phyloP scores from a whole-genome alignment of 1,139 yeast genomes.

The Sugiyamaella castrensis region DNA sequence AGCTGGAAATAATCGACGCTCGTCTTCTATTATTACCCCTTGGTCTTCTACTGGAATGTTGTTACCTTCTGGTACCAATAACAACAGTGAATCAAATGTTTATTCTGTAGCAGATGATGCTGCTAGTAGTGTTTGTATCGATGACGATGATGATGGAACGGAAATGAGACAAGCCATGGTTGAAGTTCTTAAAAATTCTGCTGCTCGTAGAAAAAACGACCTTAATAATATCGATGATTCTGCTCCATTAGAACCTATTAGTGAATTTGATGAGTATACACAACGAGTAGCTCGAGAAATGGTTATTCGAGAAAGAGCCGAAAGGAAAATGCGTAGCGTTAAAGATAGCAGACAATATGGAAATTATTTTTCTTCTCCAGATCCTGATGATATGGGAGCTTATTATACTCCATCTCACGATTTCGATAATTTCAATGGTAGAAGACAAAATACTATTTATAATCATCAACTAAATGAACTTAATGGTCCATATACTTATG shows the following conservation, averaged over 20 bases:
- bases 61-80: not conserved
- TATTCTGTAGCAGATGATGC: slow-evolving; percentile 29
- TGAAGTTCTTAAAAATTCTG: slow-evolving; percentile 27
- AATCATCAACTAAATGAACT: slow-evolving; percentile 30
- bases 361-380: slow-evolving; percentile 28
- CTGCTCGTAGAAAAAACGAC: slow-evolving; percentile 9
- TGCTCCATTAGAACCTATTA: slow-evolving; percentile 17
- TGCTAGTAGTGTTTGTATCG: slow-evolving; percentile 35
- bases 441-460: slow-evolving; percentile 29
- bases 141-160: slow-evolving; percentile 32
- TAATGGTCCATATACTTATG: slow-evolving; percentile 27
- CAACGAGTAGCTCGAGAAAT: slow-evolving; percentile 38
- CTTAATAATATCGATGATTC: not conserved
- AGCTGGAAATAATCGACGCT: not conserved
- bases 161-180: slow-evolving; percentile 18
- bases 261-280: slow-evolving; percentile 43
- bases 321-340: slow-evolving; percentile 25
- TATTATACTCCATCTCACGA: slow-evolving; percentile 28
- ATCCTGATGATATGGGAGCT: slow-evolving; percentile 15
- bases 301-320: slow-evolving; percentile 32
- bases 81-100: slow-evolving; percentile 4
- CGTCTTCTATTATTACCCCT: not conserved
- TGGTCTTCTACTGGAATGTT: not conserved
- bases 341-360: slow-evolving; percentile 26
- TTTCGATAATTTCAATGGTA: slow-evolving; percentile 32